These are phyloP conservation scores for Sugiyamaella xylanicola DNA, from an alignment of 1,139 yeast species.

Conservation along the genomic window DNA sequence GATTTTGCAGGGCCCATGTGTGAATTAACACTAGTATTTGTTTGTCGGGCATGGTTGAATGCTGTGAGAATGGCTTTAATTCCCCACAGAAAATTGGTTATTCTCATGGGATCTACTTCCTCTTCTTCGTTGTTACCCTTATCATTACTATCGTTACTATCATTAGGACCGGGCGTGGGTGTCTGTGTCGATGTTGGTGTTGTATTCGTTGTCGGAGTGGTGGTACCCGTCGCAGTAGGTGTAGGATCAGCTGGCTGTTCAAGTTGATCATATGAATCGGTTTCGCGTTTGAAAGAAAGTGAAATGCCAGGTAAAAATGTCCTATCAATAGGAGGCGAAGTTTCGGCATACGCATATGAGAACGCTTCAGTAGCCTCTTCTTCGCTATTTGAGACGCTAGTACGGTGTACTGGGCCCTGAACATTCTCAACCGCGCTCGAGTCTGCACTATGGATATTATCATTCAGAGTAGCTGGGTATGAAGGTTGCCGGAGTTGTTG, in stretches of 20 bases:
- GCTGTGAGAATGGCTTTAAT: conserved; percentile 32
- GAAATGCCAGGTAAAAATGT: conserved; percentile 9
- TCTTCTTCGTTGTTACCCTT: conserved; percentile 10
- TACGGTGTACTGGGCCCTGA: too few species aligned
- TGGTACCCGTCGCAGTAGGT: not conserved
- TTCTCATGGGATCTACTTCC: conserved; percentile 24
- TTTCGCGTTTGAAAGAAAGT: conserved; percentile 11
- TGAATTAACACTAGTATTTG: conserved; percentile 22
- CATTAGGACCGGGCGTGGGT: not conserved
- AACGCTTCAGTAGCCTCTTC: not conserved
- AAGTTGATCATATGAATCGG: conserved; percentile 16
- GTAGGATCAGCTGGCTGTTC: conserved; percentile 6
- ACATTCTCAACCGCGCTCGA: too few species aligned
- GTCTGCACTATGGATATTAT: too few species aligned
- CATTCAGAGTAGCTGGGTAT: too few species aligned
- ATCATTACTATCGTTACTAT: not conserved
- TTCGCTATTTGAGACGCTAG: too few species aligned
- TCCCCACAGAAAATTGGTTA: conserved; percentile 31
- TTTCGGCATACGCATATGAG: not conserved
- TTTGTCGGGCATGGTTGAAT: conserved; percentile 26
- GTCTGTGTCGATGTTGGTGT: not conserved
- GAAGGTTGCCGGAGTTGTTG: too few species aligned
- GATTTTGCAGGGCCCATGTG: conserved; percentile 21
- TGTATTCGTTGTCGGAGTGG: not conserved
- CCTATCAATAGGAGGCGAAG: conserved; percentile 8